phyloP scores from a whole-genome alignment of 371 early-diverging fungal species.

The Actinomucor elegans region DNA sequence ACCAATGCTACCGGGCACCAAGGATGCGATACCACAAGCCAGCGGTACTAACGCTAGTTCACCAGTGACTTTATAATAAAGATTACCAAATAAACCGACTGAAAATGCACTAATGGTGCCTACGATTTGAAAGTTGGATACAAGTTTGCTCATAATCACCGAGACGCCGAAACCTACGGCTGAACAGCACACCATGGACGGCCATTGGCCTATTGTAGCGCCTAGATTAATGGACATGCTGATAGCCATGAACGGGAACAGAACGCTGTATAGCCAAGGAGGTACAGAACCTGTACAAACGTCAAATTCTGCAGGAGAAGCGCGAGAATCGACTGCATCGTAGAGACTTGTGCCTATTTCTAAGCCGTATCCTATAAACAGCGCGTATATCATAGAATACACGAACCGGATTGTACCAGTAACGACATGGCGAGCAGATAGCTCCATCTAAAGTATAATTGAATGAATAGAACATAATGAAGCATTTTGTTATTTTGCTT shows the following conservation, averaged over 20 bases:
- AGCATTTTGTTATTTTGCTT: background rate
- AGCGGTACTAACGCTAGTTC: constrained; percentile 42
- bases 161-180: constrained; percentile 22
- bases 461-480: background rate
- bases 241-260: constrained; percentile 23
- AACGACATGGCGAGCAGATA: constrained; percentile 76
- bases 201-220: constrained; percentile 18
- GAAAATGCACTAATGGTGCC: constrained; percentile 48
- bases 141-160: constrained; percentile 12
- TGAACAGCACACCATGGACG: constrained; percentile 18
- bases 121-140: constrained; percentile 25
- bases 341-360: constrained; percentile 59
- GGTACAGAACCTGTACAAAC: constrained; percentile 18
- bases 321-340: constrained; percentile 31
- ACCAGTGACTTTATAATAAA: constrained; percentile 44
- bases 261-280: constrained; percentile 12
- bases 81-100: constrained; percentile 45
- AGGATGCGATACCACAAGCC: constrained; percentile 31
- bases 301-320: constrained; percentile 24
- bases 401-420: constrained; percentile 78
- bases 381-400: constrained; percentile 70
- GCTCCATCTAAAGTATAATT: constrained; percentile 54
- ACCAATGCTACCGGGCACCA: constrained; percentile 47
- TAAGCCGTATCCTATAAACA: constrained; percentile 75
- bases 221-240: constrained; percentile 20